These are phyloP conservation scores for Lignosus rhinocerotis DNA, from an alignment of 1,284 basidiomycete species.

Conservation along the genomic window DNA sequence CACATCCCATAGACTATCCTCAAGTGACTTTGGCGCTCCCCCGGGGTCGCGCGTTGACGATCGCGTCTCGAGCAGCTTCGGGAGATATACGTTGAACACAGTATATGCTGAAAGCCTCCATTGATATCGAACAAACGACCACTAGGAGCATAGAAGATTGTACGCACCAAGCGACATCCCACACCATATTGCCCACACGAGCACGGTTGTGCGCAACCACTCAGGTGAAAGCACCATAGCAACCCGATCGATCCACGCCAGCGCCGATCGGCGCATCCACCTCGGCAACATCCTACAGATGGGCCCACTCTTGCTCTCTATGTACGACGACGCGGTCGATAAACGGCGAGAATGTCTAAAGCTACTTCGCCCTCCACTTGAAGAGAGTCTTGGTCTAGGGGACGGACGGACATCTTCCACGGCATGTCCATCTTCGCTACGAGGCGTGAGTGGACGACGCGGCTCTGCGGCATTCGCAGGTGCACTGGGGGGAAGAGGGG, in stretches of 20 bases:
- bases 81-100: constrained; percentile 97
- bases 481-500: constrained; percentile 22
- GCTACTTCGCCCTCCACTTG: constrained; percentile 1
- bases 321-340: constrained; percentile 39
- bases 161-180: constrained; percentile 75
- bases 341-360: constrained; percentile 11
- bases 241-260: constrained; percentile 73
- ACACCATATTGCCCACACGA: constrained; percentile 87
- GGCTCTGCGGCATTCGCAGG: neutral
- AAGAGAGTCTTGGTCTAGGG: neutral
- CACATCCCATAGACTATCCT: constrained; percentile 78
- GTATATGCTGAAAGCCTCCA: constrained; percentile 68
- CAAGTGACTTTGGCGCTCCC: constrained; percentile 48
- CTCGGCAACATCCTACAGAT: constrained; percentile 43
- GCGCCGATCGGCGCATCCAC: constrained; percentile 50
- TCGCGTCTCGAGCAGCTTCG: constrained; percentile 80
- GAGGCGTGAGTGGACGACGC: neutral
- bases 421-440: neutral
- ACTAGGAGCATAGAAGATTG: neutral
- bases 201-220: constrained; percentile 81
- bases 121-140: neutral
- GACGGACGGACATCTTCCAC: neutral
- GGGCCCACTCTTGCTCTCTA: constrained; percentile 40
- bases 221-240: constrained; percentile 77
- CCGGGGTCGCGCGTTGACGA: constrained; percentile 32